Conservation (phyloP, 2,329 filamentous ascomycete genomes). For the Nemania diffusa region DNA sequence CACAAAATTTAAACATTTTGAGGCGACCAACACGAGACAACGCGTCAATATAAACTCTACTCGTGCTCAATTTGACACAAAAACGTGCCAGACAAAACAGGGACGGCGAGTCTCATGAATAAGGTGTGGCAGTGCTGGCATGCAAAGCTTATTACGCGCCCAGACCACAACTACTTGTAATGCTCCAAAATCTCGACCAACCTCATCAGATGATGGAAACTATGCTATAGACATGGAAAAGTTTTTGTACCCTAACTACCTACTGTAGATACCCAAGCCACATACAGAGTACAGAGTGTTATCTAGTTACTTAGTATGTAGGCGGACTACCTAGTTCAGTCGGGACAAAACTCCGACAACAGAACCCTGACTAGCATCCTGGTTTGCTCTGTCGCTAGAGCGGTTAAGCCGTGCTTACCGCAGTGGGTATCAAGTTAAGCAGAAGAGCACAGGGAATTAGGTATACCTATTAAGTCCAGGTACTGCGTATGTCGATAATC, state of each 20-base stretch:
- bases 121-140: conserved; percentile 29
- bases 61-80: conserved; percentile 6
- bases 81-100: conserved; percentile 2
- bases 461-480: neutral
- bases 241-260: neutral
- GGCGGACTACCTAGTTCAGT: conserved; percentile 5
- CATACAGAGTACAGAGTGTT: neutral
- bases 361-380: neutral
- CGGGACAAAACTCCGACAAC: conserved; percentile 8
- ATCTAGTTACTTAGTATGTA: neutral
- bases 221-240: neutral
- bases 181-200: neutral
- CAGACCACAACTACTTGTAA: neutral
- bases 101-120: conserved; percentile 16
- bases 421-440: conserved; percentile 5
- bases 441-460: neutral
- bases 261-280: neutral
- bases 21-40: conserved; percentile 1
- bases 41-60: conserved; percentile 10
- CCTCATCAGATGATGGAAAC: conserved; percentile 9
- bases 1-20: neutral
- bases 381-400: neutral
- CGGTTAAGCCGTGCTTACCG: conserved; percentile 24
- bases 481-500: neutral
- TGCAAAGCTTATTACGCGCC: conserved; percentile 8